Evolutionary conservation across 805 yeast species (phyloP).

Genomic region (Kuraishia borneana): DNA sequence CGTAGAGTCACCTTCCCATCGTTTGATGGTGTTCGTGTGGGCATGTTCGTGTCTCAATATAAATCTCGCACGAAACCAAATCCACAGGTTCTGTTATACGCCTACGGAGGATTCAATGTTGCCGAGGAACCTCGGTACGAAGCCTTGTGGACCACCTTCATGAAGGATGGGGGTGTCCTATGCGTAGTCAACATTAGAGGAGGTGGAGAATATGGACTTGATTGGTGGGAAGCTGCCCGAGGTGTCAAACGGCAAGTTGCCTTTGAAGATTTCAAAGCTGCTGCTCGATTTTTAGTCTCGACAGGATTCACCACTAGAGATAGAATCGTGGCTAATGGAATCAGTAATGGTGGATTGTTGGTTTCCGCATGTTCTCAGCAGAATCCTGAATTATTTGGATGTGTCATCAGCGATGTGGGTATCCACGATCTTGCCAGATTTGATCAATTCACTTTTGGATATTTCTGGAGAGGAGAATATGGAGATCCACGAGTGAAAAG

Average conservation of each 20-base stretch:
- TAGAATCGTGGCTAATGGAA: conserved; percentile 4
- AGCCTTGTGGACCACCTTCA: conserved; percentile 4
- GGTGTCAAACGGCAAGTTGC: conserved; percentile 4
- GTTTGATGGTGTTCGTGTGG: conserved; percentile 3
- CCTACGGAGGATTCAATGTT: conserved; percentile 5
- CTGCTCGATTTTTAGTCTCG: conserved; percentile 3
- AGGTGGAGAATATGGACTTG: conserved; percentile 4
- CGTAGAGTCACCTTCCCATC: conserved; percentile 2
- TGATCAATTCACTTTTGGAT: conserved; percentile 5
- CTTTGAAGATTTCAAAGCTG: conserved; percentile 3
- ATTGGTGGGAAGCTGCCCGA: conserved; percentile 6
- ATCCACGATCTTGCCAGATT: conserved; percentile 5
- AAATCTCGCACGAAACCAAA: neutral
- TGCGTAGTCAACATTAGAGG: conserved; percentile 5
- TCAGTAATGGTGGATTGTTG: conserved; percentile 4
- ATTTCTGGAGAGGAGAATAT: conserved; percentile 5
- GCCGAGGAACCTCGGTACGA: conserved; percentile 4
- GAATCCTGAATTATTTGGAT: conserved; percentile 5
- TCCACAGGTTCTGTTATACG: conserved; percentile 5
- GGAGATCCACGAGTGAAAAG: conserved; percentile 4
- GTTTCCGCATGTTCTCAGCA: conserved; percentile 5
- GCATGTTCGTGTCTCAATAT: conserved; percentile 5
- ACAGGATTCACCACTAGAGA: conserved; percentile 4
- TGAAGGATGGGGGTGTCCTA: conserved; percentile 4
- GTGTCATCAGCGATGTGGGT: conserved; percentile 6